phyloP scores from a whole-genome alignment of 23 red algal genomes.

The Agarophyton chilense region DNA sequence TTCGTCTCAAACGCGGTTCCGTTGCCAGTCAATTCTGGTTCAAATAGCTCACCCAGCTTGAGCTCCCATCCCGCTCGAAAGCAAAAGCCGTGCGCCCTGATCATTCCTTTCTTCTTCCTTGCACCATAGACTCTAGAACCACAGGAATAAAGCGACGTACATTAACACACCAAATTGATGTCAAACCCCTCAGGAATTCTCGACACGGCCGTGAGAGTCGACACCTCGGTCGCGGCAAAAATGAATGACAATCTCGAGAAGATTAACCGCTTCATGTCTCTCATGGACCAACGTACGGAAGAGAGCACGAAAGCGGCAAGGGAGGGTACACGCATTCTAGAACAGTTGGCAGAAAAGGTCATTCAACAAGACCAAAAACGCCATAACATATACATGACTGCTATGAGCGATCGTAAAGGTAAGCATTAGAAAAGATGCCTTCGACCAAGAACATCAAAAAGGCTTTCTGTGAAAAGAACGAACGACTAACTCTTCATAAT shows the following conservation, averaged over 20 bases:
- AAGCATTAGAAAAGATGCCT: neutral
- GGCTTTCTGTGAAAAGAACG: neutral
- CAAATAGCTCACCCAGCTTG: too few species aligned
- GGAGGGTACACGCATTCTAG: neutral
- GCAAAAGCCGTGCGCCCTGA: too few species aligned
- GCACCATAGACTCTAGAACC: too few species aligned
- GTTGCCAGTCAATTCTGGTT: too few species aligned
- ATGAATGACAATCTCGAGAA: slow-evolving; percentile 20
- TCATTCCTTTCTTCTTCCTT: too few species aligned
- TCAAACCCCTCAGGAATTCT: neutral
- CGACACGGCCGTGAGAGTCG: neutral
- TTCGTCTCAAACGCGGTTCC: too few species aligned
- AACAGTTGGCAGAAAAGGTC: slow-evolving; percentile 3
- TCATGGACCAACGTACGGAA: slow-evolving; percentile 6
- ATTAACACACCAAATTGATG: neutral
- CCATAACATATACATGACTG: neutral
- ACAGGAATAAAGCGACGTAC: too few species aligned
- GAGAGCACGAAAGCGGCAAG: neutral
- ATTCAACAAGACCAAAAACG: slow-evolving; percentile 21
- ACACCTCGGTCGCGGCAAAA: neutral
- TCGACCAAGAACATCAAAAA: neutral
- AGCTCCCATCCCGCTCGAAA: too few species aligned
- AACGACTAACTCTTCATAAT: neutral
- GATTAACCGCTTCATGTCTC: slow-evolving; percentile 4
- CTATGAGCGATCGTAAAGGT: slow-evolving; percentile 24